These are phyloP conservation scores for Bryoglossum gracile DNA, from an alignment of 495 filamentous ascomycete species.

Conservation along the genomic window DNA sequence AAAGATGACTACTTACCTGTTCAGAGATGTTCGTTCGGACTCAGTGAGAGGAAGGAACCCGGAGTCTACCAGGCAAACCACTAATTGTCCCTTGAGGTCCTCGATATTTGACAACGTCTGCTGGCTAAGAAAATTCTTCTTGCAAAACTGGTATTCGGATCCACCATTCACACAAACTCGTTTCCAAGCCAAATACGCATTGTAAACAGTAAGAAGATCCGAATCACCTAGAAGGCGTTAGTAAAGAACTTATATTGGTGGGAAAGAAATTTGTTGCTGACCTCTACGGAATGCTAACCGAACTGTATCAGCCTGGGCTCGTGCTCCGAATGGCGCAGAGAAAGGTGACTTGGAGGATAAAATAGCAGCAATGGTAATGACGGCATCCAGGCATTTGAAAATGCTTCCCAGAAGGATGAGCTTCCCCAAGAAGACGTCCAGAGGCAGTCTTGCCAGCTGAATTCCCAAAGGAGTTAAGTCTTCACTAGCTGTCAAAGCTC, in stretches of 20 bases:
- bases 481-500: constrained; percentile 73
- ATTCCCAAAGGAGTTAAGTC: constrained; percentile 79
- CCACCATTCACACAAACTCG: constrained; percentile 58
- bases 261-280: neutral
- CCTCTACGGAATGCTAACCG: constrained; percentile 67
- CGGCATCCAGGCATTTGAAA: constrained; percentile 85
- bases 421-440: constrained; percentile 93
- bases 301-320: constrained; percentile 69
- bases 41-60: constrained; percentile 68
- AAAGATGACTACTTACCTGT: constrained; percentile 31
- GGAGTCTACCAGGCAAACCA: constrained; percentile 73
- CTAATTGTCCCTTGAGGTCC: constrained; percentile 84
- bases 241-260: neutral
- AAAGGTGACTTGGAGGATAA: constrained; percentile 94
- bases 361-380: constrained; percentile 84
- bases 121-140: constrained; percentile 79
- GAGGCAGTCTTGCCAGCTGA: constrained; percentile 78
- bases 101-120: constrained; percentile 87
- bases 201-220: constrained; percentile 85
- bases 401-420: constrained; percentile 75
- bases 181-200: constrained; percentile 86
- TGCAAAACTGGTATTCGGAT: constrained; percentile 71
- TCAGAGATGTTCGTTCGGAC: constrained; percentile 58
- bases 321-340: constrained; percentile 72
- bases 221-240: constrained; percentile 56